These are phyloP conservation scores for Teratosphaeria epicoccoides DNA, from an alignment of 2,329 filamentous ascomycete genomes.

Conservation along the genomic window DNA sequence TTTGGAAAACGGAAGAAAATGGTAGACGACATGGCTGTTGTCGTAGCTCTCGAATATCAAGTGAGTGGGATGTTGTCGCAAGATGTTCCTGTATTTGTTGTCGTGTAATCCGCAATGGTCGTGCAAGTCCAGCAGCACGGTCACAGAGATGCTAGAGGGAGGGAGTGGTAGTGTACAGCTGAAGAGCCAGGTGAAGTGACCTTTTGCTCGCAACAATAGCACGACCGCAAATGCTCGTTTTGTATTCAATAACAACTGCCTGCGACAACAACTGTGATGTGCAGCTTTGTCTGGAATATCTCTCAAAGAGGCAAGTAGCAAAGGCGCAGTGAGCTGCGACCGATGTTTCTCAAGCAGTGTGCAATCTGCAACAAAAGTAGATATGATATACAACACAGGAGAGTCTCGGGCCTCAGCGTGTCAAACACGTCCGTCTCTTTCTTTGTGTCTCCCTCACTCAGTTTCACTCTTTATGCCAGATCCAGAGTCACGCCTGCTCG, in stretches of 20 bases:
- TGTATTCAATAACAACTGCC: slow-evolving; percentile 23
- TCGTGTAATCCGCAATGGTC: not conserved
- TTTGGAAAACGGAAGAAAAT: slow-evolving; percentile 99
- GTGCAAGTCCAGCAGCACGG: slow-evolving; percentile 1
- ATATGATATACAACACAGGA: not conserved
- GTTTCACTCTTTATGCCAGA: not conserved
- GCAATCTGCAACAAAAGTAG: not conserved
- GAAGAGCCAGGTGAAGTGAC: slow-evolving; percentile 12
- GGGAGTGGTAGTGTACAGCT: slow-evolving; percentile 16
- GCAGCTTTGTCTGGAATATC: slow-evolving; percentile 3
- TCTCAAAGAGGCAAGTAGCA: not conserved
- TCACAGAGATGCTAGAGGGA: slow-evolving; percentile 1
- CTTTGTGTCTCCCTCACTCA: not conserved
- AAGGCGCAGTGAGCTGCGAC: not conserved
- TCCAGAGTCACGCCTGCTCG: not conserved
- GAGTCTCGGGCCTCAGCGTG: not conserved
- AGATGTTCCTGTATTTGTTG: not conserved
- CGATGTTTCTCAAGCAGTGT: slow-evolving; percentile 1
- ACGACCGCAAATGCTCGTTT: slow-evolving; percentile 18
- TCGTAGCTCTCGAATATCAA: slow-evolving; percentile 7
- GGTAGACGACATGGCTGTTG: slow-evolving; percentile 71
- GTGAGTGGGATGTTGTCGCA: not conserved
- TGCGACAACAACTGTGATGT: slow-evolving; percentile 14
- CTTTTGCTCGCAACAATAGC: slow-evolving; percentile 15
- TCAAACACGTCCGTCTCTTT: not conserved